A percentile compares a stretch with the other conserved stretches of the same genome.
Conservation (phyloP, 139 green algal genomes). For the Haematococcus lacustris region DNA sequence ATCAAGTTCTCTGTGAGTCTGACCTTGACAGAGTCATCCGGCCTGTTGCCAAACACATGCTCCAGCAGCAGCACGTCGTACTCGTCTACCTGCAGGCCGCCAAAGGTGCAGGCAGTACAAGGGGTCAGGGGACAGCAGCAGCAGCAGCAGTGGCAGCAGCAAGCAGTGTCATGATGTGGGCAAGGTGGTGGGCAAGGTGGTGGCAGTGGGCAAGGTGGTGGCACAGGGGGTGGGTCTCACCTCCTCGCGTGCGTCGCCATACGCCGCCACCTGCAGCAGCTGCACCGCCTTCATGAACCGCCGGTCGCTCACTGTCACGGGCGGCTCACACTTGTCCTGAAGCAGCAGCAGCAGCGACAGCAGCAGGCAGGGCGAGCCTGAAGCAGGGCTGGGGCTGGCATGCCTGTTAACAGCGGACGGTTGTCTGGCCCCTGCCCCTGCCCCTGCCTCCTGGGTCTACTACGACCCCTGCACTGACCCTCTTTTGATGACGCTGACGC, state of each 20-base stretch:
- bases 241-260: slow-evolving; percentile 43
- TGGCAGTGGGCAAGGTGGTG: no score
- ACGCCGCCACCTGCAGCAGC: slow-evolving; percentile 74
- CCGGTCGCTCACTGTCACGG: slow-evolving; percentile 80
- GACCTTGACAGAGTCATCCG: slow-evolving; percentile 62
- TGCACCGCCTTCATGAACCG: slow-evolving; percentile 83
- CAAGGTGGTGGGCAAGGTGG: no score
- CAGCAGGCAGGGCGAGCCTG: no score
- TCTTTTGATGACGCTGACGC: no score
- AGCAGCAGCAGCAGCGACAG: not conserved
- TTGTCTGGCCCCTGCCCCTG: no score
- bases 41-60: slow-evolving; percentile 79
- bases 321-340: slow-evolving; percentile 88
- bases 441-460: no score
- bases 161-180: not conserved
- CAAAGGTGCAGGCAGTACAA: not conserved
- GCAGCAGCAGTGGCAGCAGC: not conserved
- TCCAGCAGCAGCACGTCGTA: slow-evolving; percentile 83
- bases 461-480: no score
- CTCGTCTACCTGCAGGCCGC: slow-evolving; percentile 29
- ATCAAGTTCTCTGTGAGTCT: no score
- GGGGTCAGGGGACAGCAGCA: not conserved
- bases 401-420: no score
- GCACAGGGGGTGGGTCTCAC: no score
- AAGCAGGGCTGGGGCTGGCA: no score